Evolutionary conservation across 2,329 filamentous ascomycete genomes (phyloP).

Genomic region (Lasiodiplodia theobromae): DNA sequence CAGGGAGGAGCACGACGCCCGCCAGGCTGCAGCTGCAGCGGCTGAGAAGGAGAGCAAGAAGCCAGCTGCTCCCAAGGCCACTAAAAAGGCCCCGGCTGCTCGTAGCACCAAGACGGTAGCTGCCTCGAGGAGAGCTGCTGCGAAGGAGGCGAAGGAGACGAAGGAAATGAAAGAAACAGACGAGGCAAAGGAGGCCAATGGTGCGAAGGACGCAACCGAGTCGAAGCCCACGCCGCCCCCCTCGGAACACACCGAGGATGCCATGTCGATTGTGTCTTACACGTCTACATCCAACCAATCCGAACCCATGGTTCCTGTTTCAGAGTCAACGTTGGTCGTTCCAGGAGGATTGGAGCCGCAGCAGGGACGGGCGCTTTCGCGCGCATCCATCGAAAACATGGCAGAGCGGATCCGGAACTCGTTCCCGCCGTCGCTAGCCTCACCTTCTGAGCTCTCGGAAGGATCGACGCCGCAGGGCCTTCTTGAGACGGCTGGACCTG

Average conservation of each 20-base stretch:
- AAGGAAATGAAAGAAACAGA: conserved; percentile 9
- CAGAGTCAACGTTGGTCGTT: background rate
- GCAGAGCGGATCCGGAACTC: conserved; percentile 23
- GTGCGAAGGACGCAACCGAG: background rate
- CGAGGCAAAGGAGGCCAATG: conserved; percentile 23
- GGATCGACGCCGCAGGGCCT: conserved; percentile 20
- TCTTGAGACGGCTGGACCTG: conserved; percentile 14
- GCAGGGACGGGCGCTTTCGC: conserved; percentile 14
- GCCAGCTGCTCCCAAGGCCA: conserved; percentile 42
- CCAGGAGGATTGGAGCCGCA: conserved; percentile 1
- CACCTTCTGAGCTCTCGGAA: conserved; percentile 20
- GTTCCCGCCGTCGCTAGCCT: conserved; percentile 16
- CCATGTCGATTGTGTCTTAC: conserved; percentile 17
- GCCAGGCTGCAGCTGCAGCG: conserved; percentile 52
- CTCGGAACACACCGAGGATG: conserved; percentile 6
- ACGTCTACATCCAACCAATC: conserved; percentile 18
- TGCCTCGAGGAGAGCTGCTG: conserved; percentile 33
- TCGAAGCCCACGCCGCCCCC: conserved; percentile 1
- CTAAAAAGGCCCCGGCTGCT: conserved; percentile 34
- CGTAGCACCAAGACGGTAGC: conserved; percentile 32
- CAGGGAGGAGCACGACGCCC: conserved; percentile 63
- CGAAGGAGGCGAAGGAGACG: conserved; percentile 1
- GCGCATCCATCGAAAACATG: conserved; percentile 29
- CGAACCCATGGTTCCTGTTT: background rate
- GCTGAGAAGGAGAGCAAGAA: conserved; percentile 46